Evolutionary conservation across 78 protist genomes (phyloP), one percentile per base, ranked within the genome.

Genomic region (Dictyostelium intermedium): DNA sequence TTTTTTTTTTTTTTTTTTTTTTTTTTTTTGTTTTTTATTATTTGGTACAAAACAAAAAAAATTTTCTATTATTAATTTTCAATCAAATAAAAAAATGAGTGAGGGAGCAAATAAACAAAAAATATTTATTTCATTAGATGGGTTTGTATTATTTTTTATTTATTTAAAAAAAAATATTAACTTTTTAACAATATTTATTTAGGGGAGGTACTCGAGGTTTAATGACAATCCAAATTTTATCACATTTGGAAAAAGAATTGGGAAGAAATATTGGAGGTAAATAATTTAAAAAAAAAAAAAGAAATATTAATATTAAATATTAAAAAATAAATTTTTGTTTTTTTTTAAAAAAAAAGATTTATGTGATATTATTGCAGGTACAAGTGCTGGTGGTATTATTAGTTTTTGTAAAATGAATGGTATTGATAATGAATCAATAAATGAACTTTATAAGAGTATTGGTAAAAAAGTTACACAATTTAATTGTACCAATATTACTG

Each of bases 371-470:
- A 81, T 45, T 27, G 85, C 43, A 6, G 85, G 85, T 30, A 81
- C 85, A 18, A 53, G 72, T 4, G 56, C 85, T 30, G 85, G 85
- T 13, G 85, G 85, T 5, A 81, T 81, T 16, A 81, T 81, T 34
- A 2, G 35, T 7, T 82, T 56, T 30, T 32, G 76, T 20, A 82
- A 82, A 60, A 79, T 82, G 74, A 30, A 56, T 47, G 16, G 10
- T 27, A 30, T 79, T 9, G 25, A 60, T 14, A 45, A 41, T 25
- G 43, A 47, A 27, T 23, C 6, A 27, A 79, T 79, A 14, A 16
- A 11, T 14, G 84, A 79, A 20, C 45, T 41, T 27, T 79, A 79
- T 32, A 27, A 27, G 47, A 27, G 13, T 23, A 23, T 82, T 82
- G 86, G 86, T 56, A 82, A 82, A 60, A 18, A 47, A 20, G 86